These are phyloP conservation scores for Zymoseptoria tritici DNA, from an alignment of 2,329 filamentous ascomycete genomes.

Conservation along the genomic window DNA sequence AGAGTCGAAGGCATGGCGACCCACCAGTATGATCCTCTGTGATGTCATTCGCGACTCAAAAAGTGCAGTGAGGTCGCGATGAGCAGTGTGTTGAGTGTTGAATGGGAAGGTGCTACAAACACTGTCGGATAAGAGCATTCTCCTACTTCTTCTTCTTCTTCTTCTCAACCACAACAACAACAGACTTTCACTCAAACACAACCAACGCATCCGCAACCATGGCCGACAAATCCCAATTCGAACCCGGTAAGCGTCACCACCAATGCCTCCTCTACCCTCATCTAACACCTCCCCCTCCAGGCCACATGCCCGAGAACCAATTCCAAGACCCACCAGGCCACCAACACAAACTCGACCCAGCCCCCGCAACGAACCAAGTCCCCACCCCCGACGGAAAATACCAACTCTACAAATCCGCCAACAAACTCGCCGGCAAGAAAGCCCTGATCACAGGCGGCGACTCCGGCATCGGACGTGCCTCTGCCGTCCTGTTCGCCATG, in stretches of 20 bases:
- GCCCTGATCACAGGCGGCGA: conserved; percentile 78
- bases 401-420: conserved; percentile 64
- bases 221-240: conserved; percentile 1
- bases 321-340: conserved; percentile 48
- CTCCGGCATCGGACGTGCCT: conserved; percentile 68
- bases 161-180: neutral
- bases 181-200: neutral
- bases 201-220: neutral
- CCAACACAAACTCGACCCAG: conserved; percentile 49
- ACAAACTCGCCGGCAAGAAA: conserved; percentile 67
- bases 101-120: neutral
- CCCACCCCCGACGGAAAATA: conserved; percentile 61
- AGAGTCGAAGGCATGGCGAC: neutral
- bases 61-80: neutral
- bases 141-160: neutral
- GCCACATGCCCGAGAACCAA: conserved; percentile 30
- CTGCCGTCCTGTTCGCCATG: conserved; percentile 70
- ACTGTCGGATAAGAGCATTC: neutral
- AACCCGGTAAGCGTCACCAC: neutral
- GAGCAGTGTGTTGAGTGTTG: neutral
- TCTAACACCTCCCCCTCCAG: neutral
- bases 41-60: neutral
- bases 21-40: neutral
- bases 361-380: conserved; percentile 57
- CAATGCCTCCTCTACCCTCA: neutral